These are phyloP conservation scores for Intubia oerlemansii DNA, from an alignment of 2,329 filamentous ascomycete genomes.

Conservation along the genomic window DNA sequence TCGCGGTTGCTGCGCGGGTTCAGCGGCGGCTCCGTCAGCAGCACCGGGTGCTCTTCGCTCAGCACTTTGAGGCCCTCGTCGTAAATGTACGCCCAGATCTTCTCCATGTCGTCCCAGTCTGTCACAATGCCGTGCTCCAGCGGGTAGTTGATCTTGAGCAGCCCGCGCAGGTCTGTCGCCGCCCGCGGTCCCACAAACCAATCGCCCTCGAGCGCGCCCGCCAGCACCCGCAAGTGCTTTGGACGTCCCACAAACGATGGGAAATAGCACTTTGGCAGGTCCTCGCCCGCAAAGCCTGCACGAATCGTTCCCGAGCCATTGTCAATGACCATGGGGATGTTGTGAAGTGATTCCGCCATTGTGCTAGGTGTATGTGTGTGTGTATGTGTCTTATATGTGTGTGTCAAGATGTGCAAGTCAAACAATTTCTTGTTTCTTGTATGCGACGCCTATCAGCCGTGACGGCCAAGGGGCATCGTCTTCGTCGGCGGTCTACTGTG, in stretches of 20 bases:
- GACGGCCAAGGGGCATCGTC: conserved; percentile 6
- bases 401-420: not conserved
- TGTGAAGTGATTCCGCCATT: conserved; percentile 56
- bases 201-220: conserved; percentile 90
- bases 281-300: conserved; percentile 89
- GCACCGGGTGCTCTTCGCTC: conserved; percentile 95
- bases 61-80: conserved; percentile 88
- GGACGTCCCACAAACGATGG: conserved; percentile 92
- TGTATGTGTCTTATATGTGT: not conserved
- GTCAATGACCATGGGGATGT: conserved; percentile 95
- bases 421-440: not conserved
- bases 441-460: conserved; percentile 4
- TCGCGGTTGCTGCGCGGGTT: conserved; percentile 94
- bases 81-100: conserved; percentile 97
- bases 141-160: conserved; percentile 90
- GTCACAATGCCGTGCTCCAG: conserved; percentile 96
- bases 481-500: not conserved
- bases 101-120: conserved; percentile 99
- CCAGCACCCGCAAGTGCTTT: conserved; percentile 84
- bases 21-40: conserved; percentile 85
- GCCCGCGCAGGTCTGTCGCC: conserved; percentile 71
- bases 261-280: conserved; percentile 90
- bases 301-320: conserved; percentile 96
- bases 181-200: conserved; percentile 85
- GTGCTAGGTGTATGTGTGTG: conserved; percentile 3